Evolutionary conservation across 495 filamentous ascomycete species (phyloP).

Genomic region (Parachaetomium inaequale): DNA sequence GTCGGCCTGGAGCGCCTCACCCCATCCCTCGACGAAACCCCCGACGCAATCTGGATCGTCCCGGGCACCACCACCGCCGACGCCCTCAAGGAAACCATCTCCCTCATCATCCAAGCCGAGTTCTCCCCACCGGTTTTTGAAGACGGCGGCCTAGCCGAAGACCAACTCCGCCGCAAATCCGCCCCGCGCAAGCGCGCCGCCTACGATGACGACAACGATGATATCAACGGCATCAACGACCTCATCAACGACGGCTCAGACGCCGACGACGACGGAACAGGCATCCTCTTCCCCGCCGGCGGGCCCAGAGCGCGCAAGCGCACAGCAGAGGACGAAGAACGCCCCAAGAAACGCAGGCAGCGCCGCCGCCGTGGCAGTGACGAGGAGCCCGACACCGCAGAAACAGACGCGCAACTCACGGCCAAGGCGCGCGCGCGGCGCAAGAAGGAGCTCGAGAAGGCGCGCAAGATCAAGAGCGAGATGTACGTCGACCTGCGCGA

Average conservation of each 20-base stretch:
- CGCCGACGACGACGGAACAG: conserved; percentile 49
- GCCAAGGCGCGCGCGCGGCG: conserved; percentile 51
- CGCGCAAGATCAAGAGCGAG: conserved; percentile 75
- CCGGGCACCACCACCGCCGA: conserved; percentile 61
- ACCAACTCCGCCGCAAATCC: conserved; percentile 70
- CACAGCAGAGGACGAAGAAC: conserved; percentile 36
- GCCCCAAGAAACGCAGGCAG: conserved; percentile 41
- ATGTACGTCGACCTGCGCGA: conserved; percentile 75
- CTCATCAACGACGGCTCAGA: conserved; percentile 57
- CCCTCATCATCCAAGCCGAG: conserved; percentile 65
- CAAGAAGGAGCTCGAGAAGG: conserved; percentile 59
- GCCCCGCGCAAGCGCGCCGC: conserved; percentile 46
- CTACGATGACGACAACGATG: conserved; percentile 64
- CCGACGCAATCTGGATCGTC: conserved; percentile 74
- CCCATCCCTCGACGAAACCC: conserved; percentile 58
- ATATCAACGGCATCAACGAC: conserved; percentile 51
- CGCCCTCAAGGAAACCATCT: conserved; percentile 56
- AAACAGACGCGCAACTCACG: conserved; percentile 38
- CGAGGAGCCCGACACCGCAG: conserved; percentile 35
- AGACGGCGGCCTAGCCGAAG: conserved; percentile 64
- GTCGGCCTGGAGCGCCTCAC: conserved; percentile 68
- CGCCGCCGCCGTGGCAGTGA: conserved; percentile 44
- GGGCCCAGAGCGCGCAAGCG: conserved; percentile 55
- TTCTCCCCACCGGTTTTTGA: conserved; percentile 68
- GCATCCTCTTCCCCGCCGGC: conserved; percentile 61